Evolutionary conservation across 495 filamentous ascomycete species (phyloP), one percentile per base, ranked within the genome.

Genomic region (Hyphodiscus hymeniophilus): DNA sequence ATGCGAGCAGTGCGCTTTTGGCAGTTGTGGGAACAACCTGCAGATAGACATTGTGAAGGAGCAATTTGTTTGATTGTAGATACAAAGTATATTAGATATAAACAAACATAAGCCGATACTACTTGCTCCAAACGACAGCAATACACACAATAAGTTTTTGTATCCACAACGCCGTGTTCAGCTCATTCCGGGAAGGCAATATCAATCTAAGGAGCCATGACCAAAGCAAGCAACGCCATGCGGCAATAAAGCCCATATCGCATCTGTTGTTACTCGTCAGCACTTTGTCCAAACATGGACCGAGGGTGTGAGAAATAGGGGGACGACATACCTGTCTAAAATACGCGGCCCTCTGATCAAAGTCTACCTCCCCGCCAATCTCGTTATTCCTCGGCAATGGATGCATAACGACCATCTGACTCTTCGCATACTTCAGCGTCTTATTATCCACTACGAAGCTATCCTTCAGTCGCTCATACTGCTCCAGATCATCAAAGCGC

Each of bases 201-300:
- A 28, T 28, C 26, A 10, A 28, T 36, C 20, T 40, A 43, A 28
- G 57, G 52, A 12, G 84, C 81, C 84, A 98, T 77, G 61, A 97
- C 83, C 63, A 98, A 67, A 48, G 92, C 92, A 60, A 98, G 72
- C 68, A 98, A 70, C 43, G 92, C 92, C 90, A 98, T 98, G 52
- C 92, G 84, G 66, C 86, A 92, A 74, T 95, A 97, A 45, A 98
- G 80, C 50, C 92, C 92, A 69, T 97, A 96, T 66, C 82, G 78
- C 92, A 98, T 98, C 94, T 98, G 60, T 46, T 56, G 42, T 30
- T 20, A n/a, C 31, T 59, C 72, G 70, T 71, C 63, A 68, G 63
- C 20, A 30, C 3, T 10, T 32, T 23, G 48, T 49, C 34, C 34
- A 30, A 5, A 38, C 13, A 22, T 48, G 26, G 21, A 16, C 39